Evolutionary conservation across 2,329 filamentous ascomycete species (phyloP), one percentile per base, ranked within the genome.

Genomic region (Monilinia fructicola): DNA sequence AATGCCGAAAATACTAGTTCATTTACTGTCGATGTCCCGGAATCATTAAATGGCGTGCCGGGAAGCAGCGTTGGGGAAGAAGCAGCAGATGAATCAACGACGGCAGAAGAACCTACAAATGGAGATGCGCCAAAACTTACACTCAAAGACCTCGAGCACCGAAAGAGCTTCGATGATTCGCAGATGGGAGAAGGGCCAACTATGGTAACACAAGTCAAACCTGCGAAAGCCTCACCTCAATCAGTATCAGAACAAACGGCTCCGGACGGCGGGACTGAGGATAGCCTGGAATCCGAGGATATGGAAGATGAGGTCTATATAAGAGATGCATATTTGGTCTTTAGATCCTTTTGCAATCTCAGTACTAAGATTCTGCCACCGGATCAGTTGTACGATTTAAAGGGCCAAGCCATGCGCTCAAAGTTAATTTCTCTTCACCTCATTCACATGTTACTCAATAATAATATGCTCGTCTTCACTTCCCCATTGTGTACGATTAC

Each of bases 291-390:
- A 65, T 80, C 82, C 26, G 79, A 87, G 26, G 88, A 90, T 65
- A 83, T 84, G 38, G 93, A 97, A 76, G 95, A 99, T 75, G 95
- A 99, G 76, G 92, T 98, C 26, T 98, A 96, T 76, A 93, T 98
- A 73, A 91, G 95, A 73, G 95, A 99, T 79, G 93, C 95, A 12
- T 99, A 98, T 78, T 85, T 99, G 28, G 93, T 99, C 55, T 98
- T 99, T 80, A 87, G 95, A 42, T 97, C 95, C 3, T 95, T 99
- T 81, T 99, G 96, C 83, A 97, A 97, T 78, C 82, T 99, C 55
- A 97, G 94, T 67, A 97, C 94, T 69, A 99, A 99, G 77, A 82
- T 93, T 52, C 82, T 99, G 35, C 87, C 91, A 11, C 88, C 93
- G 2, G 95, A 99, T 69, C 93, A 98, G 77, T 87, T 97, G 26